Evolutionary conservation across 768 basidiomycete genomes (phyloP), one percentile per base, ranked within the genome.

Genomic region (Termitomyces sp.): DNA sequence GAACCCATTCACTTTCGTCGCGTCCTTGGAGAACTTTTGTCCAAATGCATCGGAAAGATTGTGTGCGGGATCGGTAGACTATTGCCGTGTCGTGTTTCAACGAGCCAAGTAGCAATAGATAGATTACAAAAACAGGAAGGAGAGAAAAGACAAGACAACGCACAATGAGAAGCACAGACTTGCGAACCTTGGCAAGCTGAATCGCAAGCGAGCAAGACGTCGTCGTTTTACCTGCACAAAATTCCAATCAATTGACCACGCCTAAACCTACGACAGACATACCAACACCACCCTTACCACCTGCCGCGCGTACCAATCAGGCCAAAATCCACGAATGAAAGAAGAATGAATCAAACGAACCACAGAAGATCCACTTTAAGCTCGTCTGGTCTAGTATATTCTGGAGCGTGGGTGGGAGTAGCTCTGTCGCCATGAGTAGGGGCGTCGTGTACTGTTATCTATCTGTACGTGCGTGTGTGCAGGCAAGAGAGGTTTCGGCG

Each of bases 41-140:
- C 93, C 91, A 70, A 98, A 98, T 15, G 97, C 94, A 73, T 99
- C 96, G 10, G 95, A 98, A 42, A 99, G 76, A 72, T 99, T 99
- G 78, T 99, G 97, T 38, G 97, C 97, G n/a, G 97, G 97, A 73
- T 99, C 97, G 8, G 97, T 99, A 8, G 96, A 98, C 94, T 97
- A 45, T 19, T 5, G 28, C 12, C 17, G 41, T 42, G 7, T 15
- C 14, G 43, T 14, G 23, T 43, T 21, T 12, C 11, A 43, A 12
- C 5, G 8, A 8, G 30, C 30, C 31, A 33, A 33, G 31, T 33
- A 33, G 10, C 31, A 9, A 33, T 31, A 31, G 9, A 33, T 33
- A 33, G 9, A 10, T 33, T 8, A 33, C 8, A 33, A 33, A 33
- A 8, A 10, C 2, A 8, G 12, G 11, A 14, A 12, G 35, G 12